Percentiles rank a stretch among this genome's conserved stretches.
phyloP scores from a whole-genome alignment of 2,329 filamentous ascomycete genomes.

The Beauveria caledonica region DNA sequence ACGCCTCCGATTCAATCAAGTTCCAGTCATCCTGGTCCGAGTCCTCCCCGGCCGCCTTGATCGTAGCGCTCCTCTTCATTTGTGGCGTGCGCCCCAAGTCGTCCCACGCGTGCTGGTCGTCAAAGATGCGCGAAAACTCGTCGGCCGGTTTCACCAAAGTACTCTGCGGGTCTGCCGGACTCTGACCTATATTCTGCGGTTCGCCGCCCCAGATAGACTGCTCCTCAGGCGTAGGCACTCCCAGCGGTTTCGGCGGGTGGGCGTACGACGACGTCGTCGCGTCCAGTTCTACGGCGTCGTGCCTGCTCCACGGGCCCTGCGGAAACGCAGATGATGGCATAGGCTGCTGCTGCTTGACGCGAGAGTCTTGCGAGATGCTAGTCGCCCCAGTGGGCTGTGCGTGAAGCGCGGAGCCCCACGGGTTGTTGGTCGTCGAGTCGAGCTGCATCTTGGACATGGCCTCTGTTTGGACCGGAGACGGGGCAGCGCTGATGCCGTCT shows the following conservation, averaged over 20 bases:
- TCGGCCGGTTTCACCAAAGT: constrained; percentile 17
- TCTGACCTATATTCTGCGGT: constrained; percentile 19
- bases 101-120: constrained; percentile 43
- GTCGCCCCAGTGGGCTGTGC: constrained; percentile 10
- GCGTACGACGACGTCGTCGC: constrained; percentile 26
- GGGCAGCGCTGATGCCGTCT: constrained; percentile 25
- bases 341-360: constrained; percentile 10
- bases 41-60: constrained; percentile 18
- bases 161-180: constrained; percentile 1
- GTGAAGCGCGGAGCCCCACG: constrained; percentile 24
- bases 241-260: constrained; percentile 30
- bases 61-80: constrained; percentile 34
- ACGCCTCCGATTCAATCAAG: constrained; percentile 37
- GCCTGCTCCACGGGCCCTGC: constrained; percentile 20
- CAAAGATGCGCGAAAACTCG: constrained; percentile 22
- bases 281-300: constrained; percentile 22
- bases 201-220: constrained; percentile 35
- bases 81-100: constrained; percentile 27
- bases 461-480: constrained; percentile 23
- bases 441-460: constrained; percentile 35
- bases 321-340: constrained; percentile 19
- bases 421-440: constrained; percentile 31
- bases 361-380: neutral
- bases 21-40: constrained; percentile 39
- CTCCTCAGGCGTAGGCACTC: constrained; percentile 13